phyloP scores from a whole-genome alignment of 352 stramenopile species.

The Phytophthora pluvialis region DNA sequence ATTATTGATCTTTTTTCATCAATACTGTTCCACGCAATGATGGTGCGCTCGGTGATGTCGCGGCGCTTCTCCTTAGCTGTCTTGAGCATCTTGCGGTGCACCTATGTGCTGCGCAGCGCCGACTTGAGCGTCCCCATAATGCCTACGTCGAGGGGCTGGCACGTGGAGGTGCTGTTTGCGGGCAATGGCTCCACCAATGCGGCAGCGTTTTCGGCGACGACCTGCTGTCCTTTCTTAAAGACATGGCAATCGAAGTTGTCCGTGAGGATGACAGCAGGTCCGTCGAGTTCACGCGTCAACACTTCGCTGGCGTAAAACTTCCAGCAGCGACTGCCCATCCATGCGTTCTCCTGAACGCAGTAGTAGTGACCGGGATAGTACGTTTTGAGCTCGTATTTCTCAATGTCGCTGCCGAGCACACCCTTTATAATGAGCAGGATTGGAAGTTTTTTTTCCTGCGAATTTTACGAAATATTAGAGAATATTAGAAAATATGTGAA shows the following conservation, averaged over 20 bases:
- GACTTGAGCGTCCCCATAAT: background rate
- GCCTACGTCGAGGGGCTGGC: slow-evolving; percentile 9
- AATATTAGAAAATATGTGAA: background rate
- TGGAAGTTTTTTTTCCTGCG: too few species aligned
- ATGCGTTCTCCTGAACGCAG: slow-evolving; percentile 7
- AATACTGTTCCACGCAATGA: too few species aligned
- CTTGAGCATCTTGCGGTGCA: background rate
- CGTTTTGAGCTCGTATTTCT: slow-evolving; percentile 1
- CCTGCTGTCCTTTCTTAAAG: background rate
- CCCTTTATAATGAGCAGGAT: too few species aligned
- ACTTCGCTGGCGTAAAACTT: slow-evolving; percentile 5
- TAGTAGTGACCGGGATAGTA: slow-evolving; percentile 8
- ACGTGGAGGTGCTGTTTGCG: slow-evolving; percentile 19
- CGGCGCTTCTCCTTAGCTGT: background rate
- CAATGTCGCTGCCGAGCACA: too few species aligned
- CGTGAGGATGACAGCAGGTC: slow-evolving; percentile 21
- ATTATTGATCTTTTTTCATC: too few species aligned
- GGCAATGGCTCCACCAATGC: background rate
- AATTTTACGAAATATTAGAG: too few species aligned
- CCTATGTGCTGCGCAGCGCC: background rate
- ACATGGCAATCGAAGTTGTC: slow-evolving; percentile 29
- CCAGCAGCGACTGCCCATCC: slow-evolving; percentile 8
- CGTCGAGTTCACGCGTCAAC: background rate
- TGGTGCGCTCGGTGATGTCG: background rate
- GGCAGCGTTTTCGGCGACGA: background rate